Evolutionary conservation across 257 asterid genomes (phyloP), one percentile per base, ranked within the genome.

Genomic region (Nicotiana noctiflora): DNA sequence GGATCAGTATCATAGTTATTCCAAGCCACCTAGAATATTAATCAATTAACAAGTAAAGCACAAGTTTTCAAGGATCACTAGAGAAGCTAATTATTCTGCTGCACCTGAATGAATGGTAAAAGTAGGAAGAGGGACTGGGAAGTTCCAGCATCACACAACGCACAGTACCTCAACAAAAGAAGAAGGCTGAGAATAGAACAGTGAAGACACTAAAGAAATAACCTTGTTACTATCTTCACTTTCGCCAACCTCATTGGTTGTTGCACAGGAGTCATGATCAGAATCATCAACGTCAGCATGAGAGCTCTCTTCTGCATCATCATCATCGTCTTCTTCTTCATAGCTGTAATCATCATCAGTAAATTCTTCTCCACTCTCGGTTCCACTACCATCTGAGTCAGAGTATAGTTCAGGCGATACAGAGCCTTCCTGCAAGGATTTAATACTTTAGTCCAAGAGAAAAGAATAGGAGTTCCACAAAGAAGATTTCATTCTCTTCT

Each of bases 321-420:
- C 91, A 57, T 85, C 93, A 8, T 90, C 92, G 25, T 79, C 83
- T 6, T 62, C 81, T 2, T 68, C 86, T 12, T 85, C 90, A 75
- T 81, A 65, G 57, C 80, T 86, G 52, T 91, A 92, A 80, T 90
- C 95, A 80, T 92, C 97, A 83, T 94, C 99, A 53, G 93, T 89
- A 79, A 93, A 87, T 87, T 96, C 99, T 83, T 90, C 78, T 74
- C 78, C 98, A 37, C 92, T 89, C 86, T 90, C 98, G 81, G 94
- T 90, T 76, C 90, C 98, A 85, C 91, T 91, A 75, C 93, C 98
- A 74, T 96, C 99, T 27, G 97, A 87, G 80, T 96, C 98, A 61
- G 99, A 90, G 85, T 96, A 96, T 37, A 94, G 92, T 82, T 88
- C 98, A 83, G 95, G 93, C 23, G 92, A 76, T 65, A 51, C 85